phyloP scores from a whole-genome alignment of 345 rosid genomes.

The Hypericum androsaemum region DNA sequence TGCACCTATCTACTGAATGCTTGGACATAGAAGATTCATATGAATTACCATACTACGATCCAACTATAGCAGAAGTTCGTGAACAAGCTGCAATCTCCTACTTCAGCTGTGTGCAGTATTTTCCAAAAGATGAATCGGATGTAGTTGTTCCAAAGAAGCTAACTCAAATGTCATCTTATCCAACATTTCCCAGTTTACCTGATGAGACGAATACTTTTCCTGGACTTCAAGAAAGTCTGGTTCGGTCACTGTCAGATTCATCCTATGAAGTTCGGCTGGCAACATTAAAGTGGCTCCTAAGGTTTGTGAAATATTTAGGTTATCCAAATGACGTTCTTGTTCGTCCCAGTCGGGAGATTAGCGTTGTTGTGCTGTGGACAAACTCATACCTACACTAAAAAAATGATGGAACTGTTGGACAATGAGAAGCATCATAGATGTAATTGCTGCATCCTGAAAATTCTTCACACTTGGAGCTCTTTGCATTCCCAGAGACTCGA shows the following conservation, averaged over 20 bases:
- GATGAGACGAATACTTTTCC: conserved; percentile 27
- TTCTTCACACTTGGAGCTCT: conserved; percentile 70
- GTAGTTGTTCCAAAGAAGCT: conserved; percentile 29
- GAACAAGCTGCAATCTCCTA: conserved; percentile 72
- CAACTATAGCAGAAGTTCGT: conserved; percentile 68
- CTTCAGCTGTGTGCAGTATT: conserved; percentile 61
- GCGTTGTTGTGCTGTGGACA: conserved; percentile 51
- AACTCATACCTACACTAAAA: conserved; percentile 48
- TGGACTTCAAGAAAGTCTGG: conserved; percentile 45
- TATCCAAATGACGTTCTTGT: conserved; percentile 18
- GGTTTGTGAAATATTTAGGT: conserved; percentile 44
- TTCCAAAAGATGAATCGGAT: conserved; percentile 42
- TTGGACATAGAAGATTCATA: conserved; percentile 51
- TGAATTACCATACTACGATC: conserved; percentile 60
- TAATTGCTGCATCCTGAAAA: conserved; percentile 55
- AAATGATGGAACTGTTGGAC: conserved; percentile 45
- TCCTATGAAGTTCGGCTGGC: conserved; percentile 84
- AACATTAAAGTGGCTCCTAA: conserved; percentile 78
- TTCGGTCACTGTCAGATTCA: conserved; percentile 54
- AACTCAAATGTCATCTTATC: conserved; percentile 16
- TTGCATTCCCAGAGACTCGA: conserved; percentile 39
- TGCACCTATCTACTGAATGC: conserved; percentile 57
- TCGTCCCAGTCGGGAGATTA: conserved; percentile 26
- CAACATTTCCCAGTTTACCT: conserved; percentile 14
- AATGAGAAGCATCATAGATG: conserved; percentile 65